Percentiles rank a stretch among this genome's conserved stretches.
Evolutionary conservation across 768 basidiomycete genomes (phyloP).

Genomic region (Polyporus arcularius): DNA sequence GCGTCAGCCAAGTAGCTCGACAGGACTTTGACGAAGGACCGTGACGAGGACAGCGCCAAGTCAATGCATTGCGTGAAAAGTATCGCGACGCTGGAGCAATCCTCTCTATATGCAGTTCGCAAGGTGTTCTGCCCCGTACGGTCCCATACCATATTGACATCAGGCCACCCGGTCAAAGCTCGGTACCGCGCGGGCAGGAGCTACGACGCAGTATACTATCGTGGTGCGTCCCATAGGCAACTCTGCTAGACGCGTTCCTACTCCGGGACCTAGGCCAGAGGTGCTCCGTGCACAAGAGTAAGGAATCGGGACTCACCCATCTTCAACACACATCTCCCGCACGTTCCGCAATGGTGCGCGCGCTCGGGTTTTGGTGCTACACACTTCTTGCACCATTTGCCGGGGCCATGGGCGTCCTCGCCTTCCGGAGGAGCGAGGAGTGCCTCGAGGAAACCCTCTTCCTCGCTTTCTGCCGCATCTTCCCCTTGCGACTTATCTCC

Average conservation of each 20-base stretch:
- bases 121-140: too few species aligned
- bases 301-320: slow-evolving; percentile 57
- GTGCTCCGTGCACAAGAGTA: too few species aligned
- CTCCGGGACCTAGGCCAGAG: too few species aligned
- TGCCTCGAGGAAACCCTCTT: slow-evolving; percentile 58
- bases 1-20: not conserved
- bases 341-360: slow-evolving; percentile 69
- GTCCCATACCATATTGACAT: too few species aligned
- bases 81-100: too few species aligned
- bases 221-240: too few species aligned
- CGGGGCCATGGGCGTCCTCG: slow-evolving; percentile 49
- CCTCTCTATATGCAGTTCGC: too few species aligned
- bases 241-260: too few species aligned
- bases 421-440: slow-evolving; percentile 48
- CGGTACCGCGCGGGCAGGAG: too few species aligned
- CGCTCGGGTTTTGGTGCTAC: slow-evolving; percentile 81
- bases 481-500: slow-evolving; percentile 18
- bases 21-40: not conserved
- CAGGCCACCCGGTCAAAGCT: too few species aligned
- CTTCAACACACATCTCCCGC: slow-evolving; percentile 79
- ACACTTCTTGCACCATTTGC: slow-evolving; percentile 78
- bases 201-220: too few species aligned
- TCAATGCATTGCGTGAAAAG: too few species aligned
- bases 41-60: not conserved
- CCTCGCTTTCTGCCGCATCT: slow-evolving; percentile 29